phyloP scores from a whole-genome alignment of 352 stramenopile genomes.

The Phytophthora idaei region DNA sequence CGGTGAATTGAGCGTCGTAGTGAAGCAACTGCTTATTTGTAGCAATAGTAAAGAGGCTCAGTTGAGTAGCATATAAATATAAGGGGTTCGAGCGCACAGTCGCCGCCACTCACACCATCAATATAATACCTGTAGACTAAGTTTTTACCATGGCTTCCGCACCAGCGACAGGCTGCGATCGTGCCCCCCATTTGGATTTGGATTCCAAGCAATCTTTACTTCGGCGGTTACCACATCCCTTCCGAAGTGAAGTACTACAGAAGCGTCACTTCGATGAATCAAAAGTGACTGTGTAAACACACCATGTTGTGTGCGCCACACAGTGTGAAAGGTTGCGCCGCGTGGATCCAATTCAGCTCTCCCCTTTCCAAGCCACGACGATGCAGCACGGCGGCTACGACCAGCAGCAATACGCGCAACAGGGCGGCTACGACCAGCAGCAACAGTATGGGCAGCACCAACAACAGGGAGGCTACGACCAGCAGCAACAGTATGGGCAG shows the following conservation, averaged over 20 bases:
- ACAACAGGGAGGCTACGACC: conserved; percentile 45
- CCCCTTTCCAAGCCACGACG: not conserved
- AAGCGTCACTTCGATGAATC: no score
- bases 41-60: conserved; percentile 20
- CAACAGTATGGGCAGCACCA: conserved; percentile 41
- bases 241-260: no score
- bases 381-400: conserved; percentile 55
- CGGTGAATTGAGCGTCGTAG: conserved; percentile 46
- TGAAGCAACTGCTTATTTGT: conserved; percentile 9
- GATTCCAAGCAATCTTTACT: no score
- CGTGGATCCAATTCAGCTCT: conserved; percentile 24
- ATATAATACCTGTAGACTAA: conserved; percentile 16
- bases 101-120: conserved; percentile 5
- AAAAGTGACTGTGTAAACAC: conserved; percentile 1
- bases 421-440: conserved; percentile 52
- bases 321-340: conserved; percentile 19
- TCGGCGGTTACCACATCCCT: no score
- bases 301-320: conserved; percentile 15
- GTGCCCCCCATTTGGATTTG: no score
- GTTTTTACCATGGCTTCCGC: not conserved
- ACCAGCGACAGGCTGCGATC: not conserved
- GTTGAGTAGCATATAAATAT: conserved; percentile 29
- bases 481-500: conserved; percentile 49
- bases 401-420: conserved; percentile 40
- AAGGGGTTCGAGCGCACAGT: conserved; percentile 5